Evolutionary conservation across 2,329 filamentous ascomycete species (phyloP).

Genomic region (Aspergillus quadricinctus): DNA sequence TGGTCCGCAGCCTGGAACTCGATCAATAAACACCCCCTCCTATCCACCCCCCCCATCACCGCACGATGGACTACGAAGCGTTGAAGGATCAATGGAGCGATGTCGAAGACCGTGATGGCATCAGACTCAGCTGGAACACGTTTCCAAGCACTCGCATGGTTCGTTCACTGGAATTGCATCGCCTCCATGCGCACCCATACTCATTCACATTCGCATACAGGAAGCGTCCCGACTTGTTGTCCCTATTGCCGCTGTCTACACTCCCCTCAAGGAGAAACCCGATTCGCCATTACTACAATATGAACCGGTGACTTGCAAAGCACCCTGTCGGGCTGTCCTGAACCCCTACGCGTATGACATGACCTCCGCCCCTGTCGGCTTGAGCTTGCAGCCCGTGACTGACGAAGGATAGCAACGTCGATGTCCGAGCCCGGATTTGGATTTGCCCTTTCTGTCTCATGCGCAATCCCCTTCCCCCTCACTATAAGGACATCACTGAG

Average conservation of each 20-base stretch:
- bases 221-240: slow-evolving; percentile 93
- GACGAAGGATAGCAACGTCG: slow-evolving; percentile 51
- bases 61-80: slow-evolving; percentile 81
- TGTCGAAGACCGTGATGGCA: slow-evolving; percentile 91
- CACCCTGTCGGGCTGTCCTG: slow-evolving; percentile 88
- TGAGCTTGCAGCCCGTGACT: slow-evolving; percentile 17
- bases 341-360: slow-evolving; percentile 88
- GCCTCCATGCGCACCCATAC: slow-evolving; percentile 5
- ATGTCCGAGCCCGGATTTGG: slow-evolving; percentile 63
- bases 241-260: slow-evolving; percentile 93
- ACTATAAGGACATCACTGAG: slow-evolving; percentile 66
- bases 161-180: slow-evolving; percentile 27
- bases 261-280: slow-evolving; percentile 89
- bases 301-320: slow-evolving; percentile 94
- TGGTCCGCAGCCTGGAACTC: slow-evolving; percentile 13
- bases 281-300: slow-evolving; percentile 85
- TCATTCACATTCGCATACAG: slow-evolving; percentile 46
- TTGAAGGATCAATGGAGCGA: slow-evolving; percentile 96
- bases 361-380: slow-evolving; percentile 22
- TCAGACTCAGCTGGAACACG: slow-evolving; percentile 97
- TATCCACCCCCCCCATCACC: slow-evolving; percentile 19
- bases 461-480: slow-evolving; percentile 60
- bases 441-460: slow-evolving; percentile 66
- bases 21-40: slow-evolving; percentile 16
- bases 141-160: slow-evolving; percentile 98